Evolutionary conservation across 495 filamentous ascomycete genomes (phyloP).

Genomic region (Aspergillus asperescens): DNA sequence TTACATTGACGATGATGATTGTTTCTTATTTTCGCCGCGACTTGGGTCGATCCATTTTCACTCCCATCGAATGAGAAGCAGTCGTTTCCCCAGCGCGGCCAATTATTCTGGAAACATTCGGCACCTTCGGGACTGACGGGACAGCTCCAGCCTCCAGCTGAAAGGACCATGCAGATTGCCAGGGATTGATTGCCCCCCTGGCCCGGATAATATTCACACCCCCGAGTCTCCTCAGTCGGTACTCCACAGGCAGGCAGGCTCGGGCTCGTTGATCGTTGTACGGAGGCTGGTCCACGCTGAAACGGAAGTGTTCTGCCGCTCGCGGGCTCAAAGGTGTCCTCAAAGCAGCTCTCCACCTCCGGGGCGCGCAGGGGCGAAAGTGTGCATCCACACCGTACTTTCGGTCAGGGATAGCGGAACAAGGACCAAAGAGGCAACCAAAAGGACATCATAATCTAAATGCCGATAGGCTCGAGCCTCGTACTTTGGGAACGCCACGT

Average conservation of each 20-base stretch:
- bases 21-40: not conserved
- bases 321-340: no score
- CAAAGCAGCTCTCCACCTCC: no score
- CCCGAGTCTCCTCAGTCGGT: no score
- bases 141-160: not conserved
- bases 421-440: not conserved
- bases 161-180: not conserved
- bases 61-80: not conserved
- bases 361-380: not conserved
- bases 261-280: no score
- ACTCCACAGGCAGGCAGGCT: no score
- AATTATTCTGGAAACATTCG: conserved; percentile 11
- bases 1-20: conserved; percentile 1
- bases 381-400: not conserved
- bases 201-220: no score
- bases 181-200: no score
- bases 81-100: not conserved
- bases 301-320: no score
- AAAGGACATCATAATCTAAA: not conserved
- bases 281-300: no score
- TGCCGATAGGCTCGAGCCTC: not conserved
- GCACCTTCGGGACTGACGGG: not conserved
- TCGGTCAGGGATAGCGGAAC: not conserved
- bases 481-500: not conserved
- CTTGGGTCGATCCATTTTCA: conserved; percentile 3